Evolutionary conservation across 2,329 filamentous ascomycete species (phyloP).

Genomic region (Aspergillus persii): DNA sequence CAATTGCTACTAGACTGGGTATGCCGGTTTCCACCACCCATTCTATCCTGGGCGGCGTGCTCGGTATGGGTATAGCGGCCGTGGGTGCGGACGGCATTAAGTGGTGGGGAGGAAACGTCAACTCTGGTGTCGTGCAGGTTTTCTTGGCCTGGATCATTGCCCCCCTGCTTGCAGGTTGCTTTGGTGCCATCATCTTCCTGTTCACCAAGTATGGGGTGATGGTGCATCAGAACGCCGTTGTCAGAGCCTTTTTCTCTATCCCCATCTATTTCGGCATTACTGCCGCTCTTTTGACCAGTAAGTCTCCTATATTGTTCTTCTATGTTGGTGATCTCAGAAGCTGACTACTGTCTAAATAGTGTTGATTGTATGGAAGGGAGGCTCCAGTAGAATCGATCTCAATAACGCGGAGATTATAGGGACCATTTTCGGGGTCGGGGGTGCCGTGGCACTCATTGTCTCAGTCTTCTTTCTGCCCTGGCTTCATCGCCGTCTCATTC

Average conservation of each 20-base stretch:
- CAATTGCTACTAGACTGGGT: conserved; percentile 14
- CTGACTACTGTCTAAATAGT: conserved; percentile 4
- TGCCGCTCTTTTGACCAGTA: conserved; percentile 16
- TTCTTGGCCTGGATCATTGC: conserved; percentile 22
- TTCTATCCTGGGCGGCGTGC: conserved; percentile 20
- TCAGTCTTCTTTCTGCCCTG: conserved; percentile 15
- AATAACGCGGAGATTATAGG: conserved; percentile 9
- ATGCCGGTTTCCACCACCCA: conserved; percentile 20
- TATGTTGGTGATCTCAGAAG: neutral
- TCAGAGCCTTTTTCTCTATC: conserved; percentile 13
- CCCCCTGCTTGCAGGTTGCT: conserved; percentile 12
- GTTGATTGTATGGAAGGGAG: conserved; percentile 23
- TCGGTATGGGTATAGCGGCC: conserved; percentile 18
- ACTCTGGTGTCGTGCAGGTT: conserved; percentile 20
- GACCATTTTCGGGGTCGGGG: conserved; percentile 14
- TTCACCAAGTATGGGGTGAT: conserved; percentile 16
- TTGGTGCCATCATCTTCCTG: conserved; percentile 17
- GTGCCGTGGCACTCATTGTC: conserved; percentile 7
- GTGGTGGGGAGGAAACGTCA: conserved; percentile 21
- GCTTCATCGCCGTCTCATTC: conserved; percentile 14
- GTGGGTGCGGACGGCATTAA: conserved; percentile 11
- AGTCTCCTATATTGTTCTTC: neutral
- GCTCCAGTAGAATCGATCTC: conserved; percentile 14
- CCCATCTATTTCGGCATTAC: conserved; percentile 18
- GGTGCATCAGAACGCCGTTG: conserved; percentile 8